phyloP scores from a whole-genome alignment of 139 green algal species.

The Pleodorina starrii region DNA sequence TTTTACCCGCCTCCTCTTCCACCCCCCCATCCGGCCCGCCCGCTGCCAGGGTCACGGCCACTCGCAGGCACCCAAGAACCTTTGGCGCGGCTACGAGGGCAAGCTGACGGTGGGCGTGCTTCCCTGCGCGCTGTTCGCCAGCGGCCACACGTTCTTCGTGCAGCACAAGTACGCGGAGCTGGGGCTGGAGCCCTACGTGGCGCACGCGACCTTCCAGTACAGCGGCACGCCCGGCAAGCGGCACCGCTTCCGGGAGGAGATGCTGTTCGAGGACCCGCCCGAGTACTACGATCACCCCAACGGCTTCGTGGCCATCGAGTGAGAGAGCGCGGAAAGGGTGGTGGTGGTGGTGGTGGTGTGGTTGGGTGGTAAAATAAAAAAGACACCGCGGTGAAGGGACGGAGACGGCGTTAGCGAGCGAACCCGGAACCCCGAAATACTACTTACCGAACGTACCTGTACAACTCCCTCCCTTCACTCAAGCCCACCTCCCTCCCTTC shows the following conservation, averaged over 20 bases:
- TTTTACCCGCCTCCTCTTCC: background rate
- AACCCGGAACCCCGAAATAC: no score
- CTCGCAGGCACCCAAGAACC: constrained; percentile 42
- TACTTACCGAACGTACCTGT: no score
- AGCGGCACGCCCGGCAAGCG: constrained; percentile 91
- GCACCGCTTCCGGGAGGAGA: constrained; percentile 85
- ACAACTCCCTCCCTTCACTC: no score
- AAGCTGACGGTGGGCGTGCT: constrained; percentile 86
- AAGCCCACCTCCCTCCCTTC: no score
- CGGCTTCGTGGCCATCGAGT: constrained; percentile 55
- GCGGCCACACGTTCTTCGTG: constrained; percentile 93
- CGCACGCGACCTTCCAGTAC: constrained; percentile 95
- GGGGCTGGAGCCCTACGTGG: constrained; percentile 83
- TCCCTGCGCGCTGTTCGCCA: constrained; percentile 82
- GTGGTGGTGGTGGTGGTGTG: background rate
- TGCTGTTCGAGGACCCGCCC: constrained; percentile 82
- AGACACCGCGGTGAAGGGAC: no score
- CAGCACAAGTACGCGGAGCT: constrained; percentile 78
- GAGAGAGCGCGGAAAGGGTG: background rate
- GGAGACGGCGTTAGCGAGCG: no score
- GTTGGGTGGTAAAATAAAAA: no score
- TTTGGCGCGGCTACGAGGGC: constrained; percentile 69
- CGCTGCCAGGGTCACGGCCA: constrained; percentile 3
- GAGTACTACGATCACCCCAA: constrained; percentile 75
- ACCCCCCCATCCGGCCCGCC: no score